Percentiles rank a stretch among this genome's conserved stretches.
These are phyloP conservation scores for Trichomonas gallinae DNA, from an alignment of 208 protist species.

Conservation along the genomic window DNA sequence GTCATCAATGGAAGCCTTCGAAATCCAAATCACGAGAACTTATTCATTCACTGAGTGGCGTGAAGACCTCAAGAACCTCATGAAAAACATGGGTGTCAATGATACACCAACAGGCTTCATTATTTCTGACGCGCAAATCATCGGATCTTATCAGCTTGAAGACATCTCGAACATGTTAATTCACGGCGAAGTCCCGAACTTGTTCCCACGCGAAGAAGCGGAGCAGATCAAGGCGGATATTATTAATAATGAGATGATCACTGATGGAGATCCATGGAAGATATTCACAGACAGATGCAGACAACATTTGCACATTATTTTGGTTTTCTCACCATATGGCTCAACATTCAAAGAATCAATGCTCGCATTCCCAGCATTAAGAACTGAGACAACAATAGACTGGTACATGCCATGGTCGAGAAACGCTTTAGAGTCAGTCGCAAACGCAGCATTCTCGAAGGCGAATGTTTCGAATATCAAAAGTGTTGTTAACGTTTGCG, in stretches of 20 bases:
- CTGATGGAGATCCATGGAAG: constrained; percentile 76
- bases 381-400: constrained; percentile 85
- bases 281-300: constrained; percentile 84
- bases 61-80: constrained; percentile 55
- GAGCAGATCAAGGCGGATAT: constrained; percentile 73
- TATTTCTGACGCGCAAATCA: constrained; percentile 92
- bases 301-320: constrained; percentile 81
- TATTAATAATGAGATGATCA: constrained; percentile 85
- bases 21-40: constrained; percentile 49
- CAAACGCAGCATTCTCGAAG: constrained; percentile 46
- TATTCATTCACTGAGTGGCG: constrained; percentile 51
- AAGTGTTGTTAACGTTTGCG: constrained; percentile 48
- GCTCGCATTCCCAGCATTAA: constrained; percentile 84
- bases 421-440: constrained; percentile 60
- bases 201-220: constrained; percentile 89
- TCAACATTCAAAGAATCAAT: constrained; percentile 79
- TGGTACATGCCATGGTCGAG: constrained; percentile 94
- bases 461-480: constrained; percentile 29
- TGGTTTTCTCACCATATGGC: constrained; percentile 89
- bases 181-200: constrained; percentile 70
- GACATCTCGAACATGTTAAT: constrained; percentile 83
- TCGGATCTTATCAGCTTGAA: constrained; percentile 87
- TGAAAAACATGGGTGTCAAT: constrained; percentile 40
- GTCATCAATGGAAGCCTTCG: constrained; percentile 48
- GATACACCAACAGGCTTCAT: constrained; percentile 68